A percentile compares a stretch with the other conserved stretches of the same genome.
These are phyloP conservation scores for Adansonia grandidieri DNA, from an alignment of 441 rosid species.

Conservation along the genomic window DNA sequence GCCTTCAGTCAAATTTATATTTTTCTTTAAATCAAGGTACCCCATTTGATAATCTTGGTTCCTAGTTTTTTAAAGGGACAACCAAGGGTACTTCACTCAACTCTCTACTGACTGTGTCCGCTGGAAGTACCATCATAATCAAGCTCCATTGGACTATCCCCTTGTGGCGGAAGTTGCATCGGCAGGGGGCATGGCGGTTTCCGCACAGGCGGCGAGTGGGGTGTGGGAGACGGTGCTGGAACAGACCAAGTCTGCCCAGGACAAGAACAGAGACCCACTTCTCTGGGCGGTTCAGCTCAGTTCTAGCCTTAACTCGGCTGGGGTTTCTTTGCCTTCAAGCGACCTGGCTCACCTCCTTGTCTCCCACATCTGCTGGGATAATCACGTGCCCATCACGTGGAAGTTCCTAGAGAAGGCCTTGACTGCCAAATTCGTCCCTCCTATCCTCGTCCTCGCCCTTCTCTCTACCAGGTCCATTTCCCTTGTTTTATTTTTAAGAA, in stretches of 20 bases:
- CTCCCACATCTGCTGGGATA: conserved; percentile 85
- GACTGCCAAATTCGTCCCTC: conserved; percentile 61
- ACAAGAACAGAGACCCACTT: conserved; percentile 66
- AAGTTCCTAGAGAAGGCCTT: conserved; percentile 89
- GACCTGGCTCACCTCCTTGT: conserved; percentile 78
- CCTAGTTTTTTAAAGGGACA: background rate
- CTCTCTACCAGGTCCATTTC: conserved; percentile 61
- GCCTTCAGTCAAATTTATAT: background rate
- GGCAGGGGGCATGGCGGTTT: conserved; percentile 43
- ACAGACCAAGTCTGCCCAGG: conserved; percentile 67
- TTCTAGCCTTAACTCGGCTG: conserved; percentile 59
- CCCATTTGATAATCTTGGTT: background rate
- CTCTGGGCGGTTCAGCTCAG: conserved; percentile 75
- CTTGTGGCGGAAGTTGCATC: background rate
- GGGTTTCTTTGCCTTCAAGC: conserved; percentile 66
- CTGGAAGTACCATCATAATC: background rate
- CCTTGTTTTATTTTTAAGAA: background rate
- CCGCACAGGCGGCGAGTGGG: conserved; percentile 30
- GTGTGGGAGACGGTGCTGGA: conserved; percentile 71
- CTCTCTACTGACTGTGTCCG: background rate
- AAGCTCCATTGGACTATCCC: background rate
- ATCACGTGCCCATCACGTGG: conserved; percentile 84
- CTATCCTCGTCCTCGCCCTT: conserved; percentile 77
- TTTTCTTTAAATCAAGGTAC: conserved; percentile 3
- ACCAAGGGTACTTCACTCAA: too few species aligned